Evolutionary conservation across 352 stramenopile genomes (phyloP).

Genomic region (Peronospora belbahrii): DNA sequence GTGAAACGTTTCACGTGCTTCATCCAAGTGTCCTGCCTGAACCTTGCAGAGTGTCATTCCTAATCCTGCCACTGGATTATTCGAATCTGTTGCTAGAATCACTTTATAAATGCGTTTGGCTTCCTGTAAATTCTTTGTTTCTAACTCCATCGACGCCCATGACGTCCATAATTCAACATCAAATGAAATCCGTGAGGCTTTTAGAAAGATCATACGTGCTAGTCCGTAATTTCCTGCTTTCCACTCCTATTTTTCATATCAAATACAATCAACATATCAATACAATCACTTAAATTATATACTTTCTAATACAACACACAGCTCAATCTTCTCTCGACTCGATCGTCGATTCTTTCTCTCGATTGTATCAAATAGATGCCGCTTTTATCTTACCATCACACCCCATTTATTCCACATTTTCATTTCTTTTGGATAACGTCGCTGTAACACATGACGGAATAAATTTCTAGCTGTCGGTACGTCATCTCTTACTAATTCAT

Average conservation of each 20-base stretch:
- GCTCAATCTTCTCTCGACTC: too few species aligned
- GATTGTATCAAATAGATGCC: too few species aligned
- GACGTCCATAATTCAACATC: slow-evolving; percentile 72
- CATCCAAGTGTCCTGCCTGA: slow-evolving; percentile 43
- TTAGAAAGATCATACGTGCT: slow-evolving; percentile 80
- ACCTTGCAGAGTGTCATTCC: slow-evolving; percentile 65
- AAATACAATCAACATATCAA: too few species aligned
- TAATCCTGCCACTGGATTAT: slow-evolving; percentile 59
- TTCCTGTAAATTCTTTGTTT: slow-evolving; percentile 63
- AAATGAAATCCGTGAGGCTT: slow-evolving; percentile 68
- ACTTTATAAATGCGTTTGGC: slow-evolving; percentile 76
- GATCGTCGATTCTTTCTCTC: too few species aligned
- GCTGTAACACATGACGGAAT: slow-evolving; percentile 77
- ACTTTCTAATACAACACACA: too few species aligned
- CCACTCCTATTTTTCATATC: slow-evolving; percentile 69
- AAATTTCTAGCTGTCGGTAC: slow-evolving; percentile 57
- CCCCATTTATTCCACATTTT: slow-evolving; percentile 89
- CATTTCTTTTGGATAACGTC: slow-evolving; percentile 77
- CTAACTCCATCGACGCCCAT: slow-evolving; percentile 81
- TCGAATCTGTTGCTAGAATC: slow-evolving; percentile 69
- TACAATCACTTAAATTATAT: too few species aligned
- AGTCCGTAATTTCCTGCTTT: slow-evolving; percentile 77
- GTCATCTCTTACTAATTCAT: slow-evolving; percentile 77
- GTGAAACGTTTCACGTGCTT: slow-evolving; percentile 55
- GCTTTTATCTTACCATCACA: slow-evolving; percentile 42